Evolutionary conservation across 208 protist genomes (phyloP).

Genomic region (Leishmania aethiopica): DNA sequence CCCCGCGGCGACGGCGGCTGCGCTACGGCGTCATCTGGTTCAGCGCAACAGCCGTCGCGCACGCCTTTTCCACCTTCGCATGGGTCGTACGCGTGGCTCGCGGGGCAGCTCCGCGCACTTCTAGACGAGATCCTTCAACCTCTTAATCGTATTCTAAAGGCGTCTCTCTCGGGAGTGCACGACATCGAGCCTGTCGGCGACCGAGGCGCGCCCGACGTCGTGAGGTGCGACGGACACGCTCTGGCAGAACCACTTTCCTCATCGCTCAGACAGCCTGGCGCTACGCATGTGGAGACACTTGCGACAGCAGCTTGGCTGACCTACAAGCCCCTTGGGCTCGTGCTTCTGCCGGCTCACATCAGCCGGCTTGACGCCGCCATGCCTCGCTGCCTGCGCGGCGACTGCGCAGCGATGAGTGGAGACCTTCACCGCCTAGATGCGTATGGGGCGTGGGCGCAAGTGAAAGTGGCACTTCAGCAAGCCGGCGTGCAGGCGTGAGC

Average conservation of each 20-base stretch:
- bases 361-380: not conserved
- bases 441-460: not conserved
- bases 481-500: conserved; percentile 14
- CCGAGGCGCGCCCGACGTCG: not conserved
- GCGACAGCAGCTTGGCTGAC: conserved; percentile 19
- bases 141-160: conserved; percentile 19
- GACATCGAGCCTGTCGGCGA: not conserved
- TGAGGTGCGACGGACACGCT: not conserved
- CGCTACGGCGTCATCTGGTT: not conserved
- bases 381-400: not conserved
- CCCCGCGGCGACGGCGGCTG: not conserved
- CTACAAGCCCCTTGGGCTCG: conserved; percentile 16
- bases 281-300: not conserved
- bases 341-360: conserved; percentile 19
- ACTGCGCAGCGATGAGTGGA: conserved; percentile 4
- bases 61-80: not conserved
- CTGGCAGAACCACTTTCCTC: not conserved
- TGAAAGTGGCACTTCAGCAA: not conserved
- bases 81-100: conserved; percentile 19
- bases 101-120: conserved; percentile 9
- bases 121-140: conserved; percentile 23
- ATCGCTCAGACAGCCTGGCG: not conserved
- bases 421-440: not conserved
- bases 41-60: not conserved
- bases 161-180: not conserved